Base-by-base conservation (phyloP, 805 yeast genomes). In the Saccharomyces paradoxus region DNA sequence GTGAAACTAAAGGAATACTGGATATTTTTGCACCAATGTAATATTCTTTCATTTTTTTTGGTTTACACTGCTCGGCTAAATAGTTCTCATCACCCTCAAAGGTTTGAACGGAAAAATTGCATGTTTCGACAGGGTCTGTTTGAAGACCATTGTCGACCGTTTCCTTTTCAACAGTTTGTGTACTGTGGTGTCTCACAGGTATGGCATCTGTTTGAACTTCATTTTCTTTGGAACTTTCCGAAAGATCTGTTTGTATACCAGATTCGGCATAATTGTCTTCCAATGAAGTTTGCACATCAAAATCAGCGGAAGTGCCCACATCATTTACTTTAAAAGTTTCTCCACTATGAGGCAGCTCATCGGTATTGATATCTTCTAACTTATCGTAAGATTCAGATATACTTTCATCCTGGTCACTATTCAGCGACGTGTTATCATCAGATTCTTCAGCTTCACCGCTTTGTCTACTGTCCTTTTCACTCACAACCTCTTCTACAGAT, bases 81-180 rank as follows among this genome's bases (percentile, higher is more conserved):
- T 70, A 66, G 6, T 55, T 56, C 50, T 72, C 73, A 49, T 73
- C 76, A 46, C 64, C 53, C 41, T 68, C 72, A 58, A 74, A 72
- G 0, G 72, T 53, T 52, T 65, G 61, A 67, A 70, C 5, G 68
- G 56, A 52, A 1, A 60, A 55, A 41, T 60, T 60, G 24, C 54
- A 31, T 4, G 41, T 21, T 17, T 47, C 52, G 13, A 56, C 50
- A 7, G 58, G 52, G 4, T 58, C 62, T 3, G 71, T 66, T 49
- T 63, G 70, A 22, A 50, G 41, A 12, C 53, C 57, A n/a, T 54
- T 53, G 7, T 37, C 22, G 9, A 37, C 24, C 2, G 17, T 24
- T 37, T 37, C 44, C 44, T 37, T 37, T 27, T 54, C 52, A 7
- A 41, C 24, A 4, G 44, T 37, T 37, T 37, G 44, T 17, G 44